Base-by-base conservation (phyloP, 2,329 filamentous ascomycete genomes). In the Fusarium equiseti region DNA sequence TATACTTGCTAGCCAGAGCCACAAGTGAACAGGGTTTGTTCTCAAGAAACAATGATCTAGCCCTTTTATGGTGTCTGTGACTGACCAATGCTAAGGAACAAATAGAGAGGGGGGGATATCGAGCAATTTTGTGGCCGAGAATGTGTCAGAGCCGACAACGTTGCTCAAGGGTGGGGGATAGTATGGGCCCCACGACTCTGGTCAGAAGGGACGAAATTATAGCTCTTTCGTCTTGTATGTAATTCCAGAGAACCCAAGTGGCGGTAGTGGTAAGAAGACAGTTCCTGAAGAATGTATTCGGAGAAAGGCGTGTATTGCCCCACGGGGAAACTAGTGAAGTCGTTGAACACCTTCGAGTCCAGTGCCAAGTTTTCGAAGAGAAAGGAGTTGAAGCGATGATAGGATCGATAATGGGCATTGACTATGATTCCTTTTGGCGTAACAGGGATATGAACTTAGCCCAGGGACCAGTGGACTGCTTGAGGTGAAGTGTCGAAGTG, bases 371-470 rank as follows among this genome's bases (percentile, higher is more conserved):
- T 51, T 60, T 60, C 49, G 35, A 51, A 50, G 67, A 26, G 45
- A 61, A 59, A 57, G 56, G 53, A 63, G 48, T 55, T 50, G 45
- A 65, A 55, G 58, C 29, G 35, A 62, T 52, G 63, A 63, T 51
- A 44, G 59, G 35, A 63, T 66, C 59, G 58, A 62, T 46, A 52
- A 55, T 26, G 35, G 43, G 46, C 38, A 53, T 57, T 59, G 46
- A 49, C 35, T 55, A 65, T 73, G 53, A 55, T 71, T 68, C 40
- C 52, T 63, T 63, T 60, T 72, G 62, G 65, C 56, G 69, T 40
- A 74, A 63, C 74, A 70, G 69, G 70, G 70, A 74, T 69, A 66
- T 52, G 48, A 49, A 45, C 53, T 61, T 59, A 52, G 59, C 43
- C 48, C 54, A 75, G 46, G 59, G 64, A 73, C 35, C 40, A 61